Base-by-base conservation (phyloP, 371 early-diverging fungal species). In the Umbelopsis sp. region DNA sequence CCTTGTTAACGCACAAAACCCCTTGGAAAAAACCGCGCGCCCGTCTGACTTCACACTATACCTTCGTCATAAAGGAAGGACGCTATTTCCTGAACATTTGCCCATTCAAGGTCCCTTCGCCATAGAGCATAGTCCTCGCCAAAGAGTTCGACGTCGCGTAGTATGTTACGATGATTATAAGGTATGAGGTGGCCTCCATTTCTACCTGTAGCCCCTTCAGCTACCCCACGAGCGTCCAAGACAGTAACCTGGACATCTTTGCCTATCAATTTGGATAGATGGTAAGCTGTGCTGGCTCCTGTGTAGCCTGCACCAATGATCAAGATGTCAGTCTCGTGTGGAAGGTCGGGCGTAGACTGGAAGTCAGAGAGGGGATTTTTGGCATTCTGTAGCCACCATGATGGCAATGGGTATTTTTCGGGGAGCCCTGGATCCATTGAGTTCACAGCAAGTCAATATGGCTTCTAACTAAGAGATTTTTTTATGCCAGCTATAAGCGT, bases 381-480 rank as follows among this genome's bases (percentile, higher is more conserved):
- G 18, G 57, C 1, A 57, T 57, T 57, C 5, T 35, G 11, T 35
- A 57, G 18, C 57, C 57, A 57, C 57, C 57, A 57, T 57, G 57
- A 57, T 16, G 57, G 57, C 57, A 57, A 35, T 35, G 57, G 57
- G 14, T 57, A 35, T 35, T 57, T 57, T 2, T 57, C 57, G 7
- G 57, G 57, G 12, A 57, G 57, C 14, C 57, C 57, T 57, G 57
- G 57, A 37, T 57, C 57, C 57, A 57, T 22, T 57, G 29, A 16
- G 37, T 22, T 22, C 32, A 57, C 14, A 29, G 35, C 57, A 29
- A 29, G 14, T 35, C 32, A 51, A 12, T 22, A 22, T 35, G 57
- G 29, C 12, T 18, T 22, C 18, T 53, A 0, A 20, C 8, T 10
- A 0, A 16, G 35, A 35, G 37, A 29, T 37, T 7, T 4, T 57